Conservation (phyloP, 495 filamentous ascomycete species). For the Podospora anserina region DNA sequence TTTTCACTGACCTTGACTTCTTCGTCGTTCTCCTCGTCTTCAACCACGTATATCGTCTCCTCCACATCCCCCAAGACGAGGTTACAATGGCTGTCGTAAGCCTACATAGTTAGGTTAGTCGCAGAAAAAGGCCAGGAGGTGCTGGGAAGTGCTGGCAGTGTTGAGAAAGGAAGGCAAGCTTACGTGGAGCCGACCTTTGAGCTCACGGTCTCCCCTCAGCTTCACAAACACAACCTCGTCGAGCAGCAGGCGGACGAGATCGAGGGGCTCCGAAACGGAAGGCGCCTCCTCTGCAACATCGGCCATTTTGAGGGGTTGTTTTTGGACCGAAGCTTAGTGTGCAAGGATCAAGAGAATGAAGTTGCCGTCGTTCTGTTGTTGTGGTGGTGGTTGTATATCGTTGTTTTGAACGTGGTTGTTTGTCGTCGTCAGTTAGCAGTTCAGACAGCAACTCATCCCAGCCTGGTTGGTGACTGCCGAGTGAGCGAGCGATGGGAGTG, state of each 20-base stretch:
- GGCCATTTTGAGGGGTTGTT: conserved; percentile 52
- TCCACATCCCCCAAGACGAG: conserved; percentile 95
- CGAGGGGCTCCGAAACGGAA: conserved; percentile 81
- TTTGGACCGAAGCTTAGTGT: background rate
- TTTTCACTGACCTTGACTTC: conserved; percentile 33
- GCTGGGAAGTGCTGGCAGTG: background rate
- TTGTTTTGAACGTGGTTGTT: background rate
- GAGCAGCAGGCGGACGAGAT: conserved; percentile 88
- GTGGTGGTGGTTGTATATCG: background rate
- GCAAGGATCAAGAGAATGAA: no score
- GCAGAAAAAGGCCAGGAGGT: conserved; percentile 11
- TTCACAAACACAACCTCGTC: conserved; percentile 98
- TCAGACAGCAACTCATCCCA: background rate
- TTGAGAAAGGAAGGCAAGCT: conserved; percentile 27
- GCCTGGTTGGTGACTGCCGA: background rate
- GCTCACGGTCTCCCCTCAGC: conserved; percentile 88
- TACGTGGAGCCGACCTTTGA: conserved; percentile 93
- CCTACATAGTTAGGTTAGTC: conserved; percentile 50
- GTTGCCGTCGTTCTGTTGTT: background rate
- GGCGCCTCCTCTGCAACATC: conserved; percentile 64
- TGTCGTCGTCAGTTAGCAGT: background rate
- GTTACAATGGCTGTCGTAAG: conserved; percentile 98
- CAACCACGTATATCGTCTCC: conserved; percentile 92
- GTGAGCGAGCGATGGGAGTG: background rate
- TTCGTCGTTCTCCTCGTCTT: conserved; percentile 68